Percentiles rank a stretch among this genome's conserved stretches.
Evolutionary conservation across 345 rosid genomes (phyloP).

Genomic region (Salix udensis): DNA sequence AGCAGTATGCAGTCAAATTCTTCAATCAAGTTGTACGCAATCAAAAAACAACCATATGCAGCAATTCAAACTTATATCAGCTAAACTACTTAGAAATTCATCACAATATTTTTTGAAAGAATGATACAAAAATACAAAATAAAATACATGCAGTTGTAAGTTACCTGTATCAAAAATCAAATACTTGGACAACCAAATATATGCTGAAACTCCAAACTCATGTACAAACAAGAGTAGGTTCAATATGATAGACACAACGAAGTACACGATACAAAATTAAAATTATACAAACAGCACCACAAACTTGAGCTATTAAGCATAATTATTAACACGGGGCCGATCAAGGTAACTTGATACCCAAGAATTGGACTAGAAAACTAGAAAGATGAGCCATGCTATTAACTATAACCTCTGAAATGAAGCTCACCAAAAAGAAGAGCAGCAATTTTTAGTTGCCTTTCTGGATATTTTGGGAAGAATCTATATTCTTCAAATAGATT

Average conservation of each 20-base stretch:
- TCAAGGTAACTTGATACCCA: not conserved
- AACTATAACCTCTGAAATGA: not conserved
- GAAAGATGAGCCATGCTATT: not conserved
- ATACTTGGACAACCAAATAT: not conserved
- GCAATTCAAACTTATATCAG: not conserved
- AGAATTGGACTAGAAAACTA: not conserved
- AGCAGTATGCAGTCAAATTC: not conserved
- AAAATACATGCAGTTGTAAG: not conserved
- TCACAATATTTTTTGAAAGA: not conserved
- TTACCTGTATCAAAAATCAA: not conserved
- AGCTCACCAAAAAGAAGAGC: constrained; percentile 89
- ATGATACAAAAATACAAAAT: not conserved
- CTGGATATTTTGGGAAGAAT: constrained; percentile 95
- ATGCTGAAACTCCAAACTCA: not conserved
- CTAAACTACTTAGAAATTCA: not conserved
- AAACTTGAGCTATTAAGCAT: not conserved
- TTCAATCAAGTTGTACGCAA: not conserved
- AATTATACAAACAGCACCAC: not conserved
- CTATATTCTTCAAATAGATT: constrained; percentile 94
- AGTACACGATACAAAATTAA: not conserved
- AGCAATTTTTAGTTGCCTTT: constrained; percentile 86
- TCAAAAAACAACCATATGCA: not conserved
- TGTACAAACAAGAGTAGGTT: not conserved
- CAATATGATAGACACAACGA: not conserved
- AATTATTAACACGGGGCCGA: not conserved